Evolutionary conservation across 1,139 yeast genomes (phyloP), one percentile per base, ranked within the genome.

Genomic region (Pichia sp.): DNA sequence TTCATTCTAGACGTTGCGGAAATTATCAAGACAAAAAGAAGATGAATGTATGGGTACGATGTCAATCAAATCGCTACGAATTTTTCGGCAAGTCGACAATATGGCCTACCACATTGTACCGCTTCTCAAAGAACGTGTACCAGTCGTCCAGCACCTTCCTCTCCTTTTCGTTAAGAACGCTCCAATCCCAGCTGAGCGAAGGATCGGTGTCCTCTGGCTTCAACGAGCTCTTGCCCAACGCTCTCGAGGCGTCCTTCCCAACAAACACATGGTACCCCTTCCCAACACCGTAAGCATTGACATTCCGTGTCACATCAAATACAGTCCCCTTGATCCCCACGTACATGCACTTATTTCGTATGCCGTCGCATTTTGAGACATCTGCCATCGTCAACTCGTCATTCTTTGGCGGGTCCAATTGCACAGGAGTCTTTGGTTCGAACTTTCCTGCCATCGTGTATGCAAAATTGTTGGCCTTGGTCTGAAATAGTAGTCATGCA

Each of bases 191-290:
- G 73, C 77, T 64, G 3, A 68, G 67, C 0, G 51, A 53, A 0
- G 59, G 58, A 48, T 69, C 71, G 0, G 72, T 78, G 57, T 81
- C 85, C 49, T 73, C 80, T 1, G 72, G 72, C 31, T 75, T 74
- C 50, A 82, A 69, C 34, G 81, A 76, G 53, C 78, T 82, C 67
- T 73, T 80, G 19, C 79, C 87, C 54, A 90, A 72, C 2, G 90
- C 84, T 56, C 95, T 71, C 23, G 89, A 82, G n/a, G 88, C 87
- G 61, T 90, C 96, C 61, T 80, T 82, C 2, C 92, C 97, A 6
- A 85, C 87, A 51, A 90, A 76, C 40, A 77, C 80, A 63, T 83
- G 83, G 70, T 90, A 90, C 32, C 85, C 82, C 60, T 82, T 80
- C 0, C 90, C 93, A 1, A 85, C 85, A 0, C 95, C 96, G 64